Evolutionary conservation across 345 rosid genomes (phyloP).

Genomic region (Brassica nigra): DNA sequence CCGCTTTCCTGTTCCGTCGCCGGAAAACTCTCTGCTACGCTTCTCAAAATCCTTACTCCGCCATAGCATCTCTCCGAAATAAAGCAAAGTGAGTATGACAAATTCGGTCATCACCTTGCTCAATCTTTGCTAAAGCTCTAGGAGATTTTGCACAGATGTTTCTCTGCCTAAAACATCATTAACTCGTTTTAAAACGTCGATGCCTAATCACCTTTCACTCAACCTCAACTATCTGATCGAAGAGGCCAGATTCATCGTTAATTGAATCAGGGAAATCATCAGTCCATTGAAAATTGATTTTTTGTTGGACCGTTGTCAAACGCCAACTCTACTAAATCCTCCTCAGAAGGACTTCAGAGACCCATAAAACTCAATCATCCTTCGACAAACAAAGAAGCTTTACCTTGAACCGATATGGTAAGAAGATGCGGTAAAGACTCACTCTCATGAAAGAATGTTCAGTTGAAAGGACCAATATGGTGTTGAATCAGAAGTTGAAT

Average conservation of each 20-base stretch:
- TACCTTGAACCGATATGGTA: too few relatives aligned
- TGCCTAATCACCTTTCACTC: background rate
- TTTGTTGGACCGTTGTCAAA: background rate
- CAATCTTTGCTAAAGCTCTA: too few relatives aligned
- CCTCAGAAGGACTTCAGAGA: background rate
- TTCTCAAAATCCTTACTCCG: too few relatives aligned
- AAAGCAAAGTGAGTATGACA: too few relatives aligned
- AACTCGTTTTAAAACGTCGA: background rate
- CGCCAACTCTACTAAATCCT: background rate
- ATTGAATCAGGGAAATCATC: background rate
- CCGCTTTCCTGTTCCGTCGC: too few relatives aligned
- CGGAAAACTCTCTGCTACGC: too few relatives aligned
- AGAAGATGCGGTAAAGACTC: background rate
- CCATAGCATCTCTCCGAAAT: too few relatives aligned
- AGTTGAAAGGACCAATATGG: too few relatives aligned
- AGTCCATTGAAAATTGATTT: background rate
- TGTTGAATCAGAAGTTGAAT: too few relatives aligned
- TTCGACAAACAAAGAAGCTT: background rate
- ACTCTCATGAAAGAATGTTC: background rate
- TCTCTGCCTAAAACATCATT: background rate
- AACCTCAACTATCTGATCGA: background rate
- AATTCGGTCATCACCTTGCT: too few relatives aligned
- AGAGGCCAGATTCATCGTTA: background rate
- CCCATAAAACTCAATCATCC: background rate
- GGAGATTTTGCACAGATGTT: too few relatives aligned